Evolutionary conservation across 306 rosid species (phyloP), one percentile per base, ranked within the genome.

Genomic region (Chamaecrista fasciculata): DNA sequence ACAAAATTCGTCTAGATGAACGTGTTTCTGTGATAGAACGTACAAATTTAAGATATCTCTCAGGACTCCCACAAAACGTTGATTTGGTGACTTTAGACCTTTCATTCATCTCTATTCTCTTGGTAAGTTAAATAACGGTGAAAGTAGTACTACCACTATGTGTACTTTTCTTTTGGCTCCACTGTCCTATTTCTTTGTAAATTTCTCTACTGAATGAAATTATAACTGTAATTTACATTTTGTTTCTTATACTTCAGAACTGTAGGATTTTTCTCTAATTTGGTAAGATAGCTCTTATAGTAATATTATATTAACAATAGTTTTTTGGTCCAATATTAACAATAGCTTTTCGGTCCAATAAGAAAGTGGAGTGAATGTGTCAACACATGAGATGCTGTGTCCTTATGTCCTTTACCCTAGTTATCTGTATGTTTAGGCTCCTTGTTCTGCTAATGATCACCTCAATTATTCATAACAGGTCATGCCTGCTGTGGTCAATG

Each of bases 71-170:
- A 0, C 95, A 88, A 75, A 86, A 73, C 56, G 98, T 94, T 72
- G 96, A 94, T 82, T 79, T 94, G 76, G 96, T 88, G 79, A 90
- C 98, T 77, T 67, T 94, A 71, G 97, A 90, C 80, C 97, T 94
- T 31, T 90, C 98, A 21, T 94, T 94, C 87, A 94, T 94, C 76
- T 94, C 98, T 57, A 86, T 94, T 82, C 92, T 90, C 67, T 48
- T 80, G 97, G 96, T 94, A 90, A 73, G 73, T 81, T 51, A 64
- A 69, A 48, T 20, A 24, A 7, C 72, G 19, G 48, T 76, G 33
- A 57, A 48, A 16, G 11, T 47, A 6, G 6, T 42, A 24, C 8
- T 15, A 8, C 34, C 62, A 21, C 49, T 51, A 15, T 26, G 33
- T 56, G 3, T 36, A 53, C 16, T 53, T 48, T 71, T 34, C 21